Percentiles rank a stretch among this genome's conserved stretches.
These are phyloP conservation scores for Flaveria linearis DNA, from an alignment of 129 eudicot species.

Conservation along the genomic window DNA sequence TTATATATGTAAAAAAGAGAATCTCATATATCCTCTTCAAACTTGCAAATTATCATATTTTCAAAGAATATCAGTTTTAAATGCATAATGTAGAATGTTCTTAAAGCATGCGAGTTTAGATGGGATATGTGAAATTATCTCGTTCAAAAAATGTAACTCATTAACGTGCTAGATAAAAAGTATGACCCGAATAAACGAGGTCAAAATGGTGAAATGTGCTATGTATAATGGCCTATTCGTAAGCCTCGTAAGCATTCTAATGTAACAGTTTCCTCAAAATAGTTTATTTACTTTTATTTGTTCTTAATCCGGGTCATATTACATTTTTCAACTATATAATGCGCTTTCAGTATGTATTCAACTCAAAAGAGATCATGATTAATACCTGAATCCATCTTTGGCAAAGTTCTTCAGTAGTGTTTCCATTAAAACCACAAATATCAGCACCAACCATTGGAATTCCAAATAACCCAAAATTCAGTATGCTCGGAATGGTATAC, in stretches of 20 bases:
- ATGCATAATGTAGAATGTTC: too few species aligned
- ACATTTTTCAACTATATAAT: background rate
- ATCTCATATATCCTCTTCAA: too few species aligned
- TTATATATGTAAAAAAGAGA: too few species aligned
- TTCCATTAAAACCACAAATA: slow-evolving; percentile 69
- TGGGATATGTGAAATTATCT: background rate
- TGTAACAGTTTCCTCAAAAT: too few species aligned
- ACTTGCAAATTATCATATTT: too few species aligned
- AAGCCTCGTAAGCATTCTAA: too few species aligned
- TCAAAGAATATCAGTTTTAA: too few species aligned
- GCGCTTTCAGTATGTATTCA: background rate
- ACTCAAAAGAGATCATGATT: background rate
- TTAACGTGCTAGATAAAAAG: background rate
- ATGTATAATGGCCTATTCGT: too few species aligned
- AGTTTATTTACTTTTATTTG: too few species aligned
- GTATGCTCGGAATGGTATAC: slow-evolving; percentile 67
- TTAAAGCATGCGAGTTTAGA: too few species aligned
- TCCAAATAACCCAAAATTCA: slow-evolving; percentile 75
- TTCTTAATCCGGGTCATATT: background rate
- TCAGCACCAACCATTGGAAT: slow-evolving; percentile 94
- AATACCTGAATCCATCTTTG: slow-evolving; percentile 85
- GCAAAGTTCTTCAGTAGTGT: slow-evolving; percentile 89
- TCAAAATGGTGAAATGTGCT: background rate
- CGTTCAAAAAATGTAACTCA: background rate
- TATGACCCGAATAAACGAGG: background rate